Evolutionary conservation across 1,284 basidiomycete genomes (phyloP), one percentile per base, ranked within the genome.

Genomic region (Ustilago tritici): DNA sequence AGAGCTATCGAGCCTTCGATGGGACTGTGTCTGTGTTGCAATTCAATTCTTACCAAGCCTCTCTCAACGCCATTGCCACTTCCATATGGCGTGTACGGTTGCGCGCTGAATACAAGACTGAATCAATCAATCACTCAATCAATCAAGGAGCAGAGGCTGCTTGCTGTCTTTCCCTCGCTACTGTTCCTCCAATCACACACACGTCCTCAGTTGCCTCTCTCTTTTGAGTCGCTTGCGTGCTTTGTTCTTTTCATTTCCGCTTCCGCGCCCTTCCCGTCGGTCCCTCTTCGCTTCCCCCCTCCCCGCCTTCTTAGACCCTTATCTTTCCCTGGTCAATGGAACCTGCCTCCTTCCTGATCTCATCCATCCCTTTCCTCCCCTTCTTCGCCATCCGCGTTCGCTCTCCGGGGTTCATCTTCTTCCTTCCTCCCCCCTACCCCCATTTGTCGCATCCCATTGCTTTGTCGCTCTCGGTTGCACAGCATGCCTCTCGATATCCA

Each of bases 401-500:
- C 36, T 56, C 31, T n/a, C 17, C 36, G 23, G 56, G 40, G 38
- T 31, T 19, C 28, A 36, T 15, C 31, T 9, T 40, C 31, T 19
- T 8, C 36, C 40, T 17, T 31, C 49, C 6, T 28, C 31, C 17
- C 36, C 47, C 15, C 9, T n/a, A 23, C 23, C 23, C 23, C 23
- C 23, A 28, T 28, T 3, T 28, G 23, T 11, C 1, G 35, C 50
- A 28, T 36, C 28, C 23, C 31, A 6, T 32, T 31, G 36, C 50
- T 35, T 52, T 1, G n/a, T n/a, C 35, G 31, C 36, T 41, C 32
- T 31, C 28, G 35, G 50, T 57, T 32, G 35, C 52, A 14, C 60
- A 71, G 4, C 59, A 77, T 77, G 75, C 63, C 64, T 54, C 32
- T 61, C 63, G 75, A 73, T 56, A 67, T 65, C 40, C 70, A 72